These are phyloP conservation scores for Phaseolus coccineus DNA, from an alignment of 331 rosid species.

Conservation along the genomic window DNA sequence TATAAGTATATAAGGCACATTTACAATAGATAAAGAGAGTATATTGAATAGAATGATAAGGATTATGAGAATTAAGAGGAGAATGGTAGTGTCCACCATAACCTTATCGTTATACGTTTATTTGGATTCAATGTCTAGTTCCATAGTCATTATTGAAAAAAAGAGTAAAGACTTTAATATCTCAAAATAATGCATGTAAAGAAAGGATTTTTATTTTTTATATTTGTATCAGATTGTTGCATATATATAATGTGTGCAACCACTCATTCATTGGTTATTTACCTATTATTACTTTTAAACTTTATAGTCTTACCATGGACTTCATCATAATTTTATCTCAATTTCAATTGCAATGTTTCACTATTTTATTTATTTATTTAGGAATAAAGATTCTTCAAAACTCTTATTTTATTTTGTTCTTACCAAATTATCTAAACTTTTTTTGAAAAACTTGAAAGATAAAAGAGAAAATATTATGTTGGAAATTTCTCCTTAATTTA, in stretches of 20 bases:
- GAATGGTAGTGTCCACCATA: constrained; percentile 57
- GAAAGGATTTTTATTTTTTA: neutral
- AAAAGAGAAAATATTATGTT: too few species aligned
- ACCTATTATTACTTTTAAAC: neutral
- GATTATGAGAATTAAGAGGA: constrained; percentile 49
- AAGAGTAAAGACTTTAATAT: too few species aligned
- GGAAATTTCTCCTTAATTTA: too few species aligned
- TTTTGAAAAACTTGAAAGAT: too few species aligned
- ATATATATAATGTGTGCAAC: constrained; percentile 13
- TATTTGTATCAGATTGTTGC: neutral
- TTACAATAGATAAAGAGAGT: too few species aligned
- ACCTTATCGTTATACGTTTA: constrained; percentile 55
- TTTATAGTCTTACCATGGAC: neutral
- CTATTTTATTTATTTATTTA: neutral
- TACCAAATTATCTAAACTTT: too few species aligned
- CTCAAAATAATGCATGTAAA: neutral
- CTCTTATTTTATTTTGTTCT: neutral
- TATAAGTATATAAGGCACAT: too few species aligned
- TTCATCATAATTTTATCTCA: neutral
- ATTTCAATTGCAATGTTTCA: neutral
- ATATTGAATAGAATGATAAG: constrained; percentile 40
- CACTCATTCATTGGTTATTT: neutral
- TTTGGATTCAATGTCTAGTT: constrained; percentile 23
- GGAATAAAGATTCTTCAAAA: neutral
- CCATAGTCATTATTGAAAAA: neutral